Conservation (phyloP, 2,329 filamentous ascomycete species). For the Sarocladium oryzae region DNA sequence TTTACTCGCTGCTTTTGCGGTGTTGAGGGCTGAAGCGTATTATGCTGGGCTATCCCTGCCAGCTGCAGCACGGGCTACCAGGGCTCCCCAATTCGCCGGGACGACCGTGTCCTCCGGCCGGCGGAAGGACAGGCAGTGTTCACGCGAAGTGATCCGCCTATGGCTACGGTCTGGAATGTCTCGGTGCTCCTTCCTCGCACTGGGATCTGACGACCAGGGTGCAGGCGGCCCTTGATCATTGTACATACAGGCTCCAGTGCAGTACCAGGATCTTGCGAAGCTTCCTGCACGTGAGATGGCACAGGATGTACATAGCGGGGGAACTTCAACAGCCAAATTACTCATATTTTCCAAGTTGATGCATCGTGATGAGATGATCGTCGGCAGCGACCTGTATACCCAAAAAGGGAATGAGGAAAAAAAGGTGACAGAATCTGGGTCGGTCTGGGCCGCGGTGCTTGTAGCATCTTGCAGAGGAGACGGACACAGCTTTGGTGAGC, state of each 20-base stretch:
- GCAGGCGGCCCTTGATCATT: too few relatives aligned
- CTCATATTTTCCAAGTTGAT: not conserved
- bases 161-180: too few relatives aligned
- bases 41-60: not conserved
- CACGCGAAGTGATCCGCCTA: conserved; percentile 1
- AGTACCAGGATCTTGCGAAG: not conserved
- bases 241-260: too few relatives aligned
- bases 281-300: not conserved
- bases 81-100: conserved; percentile 8
- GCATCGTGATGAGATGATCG: not conserved
- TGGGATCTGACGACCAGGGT: not conserved
- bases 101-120: not conserved
- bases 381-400: not conserved
- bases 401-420: not conserved
- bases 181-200: not conserved
- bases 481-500: not conserved
- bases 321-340: not conserved
- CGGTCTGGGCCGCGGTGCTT: not conserved
- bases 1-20: not conserved
- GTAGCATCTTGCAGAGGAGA: not conserved
- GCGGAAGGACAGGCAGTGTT: not conserved
- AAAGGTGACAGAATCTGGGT: not conserved
- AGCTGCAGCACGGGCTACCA: not conserved
- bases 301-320: not conserved
- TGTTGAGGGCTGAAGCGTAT: not conserved